Percentiles rank a stretch among this genome's conserved stretches.
These are phyloP conservation scores for Cutaneotrichosporon spelunceum DNA, from an alignment of 1,284 basidiomycete species.

Conservation along the genomic window DNA sequence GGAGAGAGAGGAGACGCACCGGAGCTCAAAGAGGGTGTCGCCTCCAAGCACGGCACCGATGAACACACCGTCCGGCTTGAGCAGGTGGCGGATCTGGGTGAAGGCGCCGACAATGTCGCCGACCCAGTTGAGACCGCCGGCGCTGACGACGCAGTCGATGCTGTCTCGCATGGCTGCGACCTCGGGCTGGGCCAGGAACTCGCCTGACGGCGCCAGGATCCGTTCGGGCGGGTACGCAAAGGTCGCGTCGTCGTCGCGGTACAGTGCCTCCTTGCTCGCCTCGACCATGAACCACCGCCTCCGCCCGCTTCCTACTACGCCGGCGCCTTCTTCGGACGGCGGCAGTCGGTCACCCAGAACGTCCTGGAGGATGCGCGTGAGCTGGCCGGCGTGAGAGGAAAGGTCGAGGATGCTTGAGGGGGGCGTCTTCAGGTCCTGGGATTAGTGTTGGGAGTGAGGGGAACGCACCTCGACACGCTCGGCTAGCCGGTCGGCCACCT, in stretches of 20 bases:
- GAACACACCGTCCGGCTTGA: conserved; percentile 91
- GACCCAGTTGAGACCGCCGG: conserved; percentile 91
- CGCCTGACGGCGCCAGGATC: conserved; percentile 35
- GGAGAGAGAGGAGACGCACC: conserved; percentile 54
- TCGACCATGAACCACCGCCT: conserved; percentile 67
- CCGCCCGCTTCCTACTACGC: conserved; percentile 18
- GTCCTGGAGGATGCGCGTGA: conserved; percentile 76
- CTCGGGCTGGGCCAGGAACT: conserved; percentile 37
- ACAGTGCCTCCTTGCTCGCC: conserved; percentile 62
- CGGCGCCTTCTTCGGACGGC: conserved; percentile 43
- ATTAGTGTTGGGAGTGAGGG: background rate
- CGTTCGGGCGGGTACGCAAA: conserved; percentile 31
- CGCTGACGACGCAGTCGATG: conserved; percentile 89
- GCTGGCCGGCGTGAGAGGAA: conserved; percentile 90
- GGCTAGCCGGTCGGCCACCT: conserved; percentile 83
- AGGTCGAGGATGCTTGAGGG: conserved; percentile 81
- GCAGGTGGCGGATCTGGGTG: conserved; percentile 78
- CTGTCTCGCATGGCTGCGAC: conserved; percentile 60
- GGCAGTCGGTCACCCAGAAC: conserved; percentile 66
- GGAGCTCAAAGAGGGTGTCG: conserved; percentile 92
- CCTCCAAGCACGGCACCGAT: conserved; percentile 92
- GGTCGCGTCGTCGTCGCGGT: conserved; percentile 56
- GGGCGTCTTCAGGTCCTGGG: conserved; percentile 82
- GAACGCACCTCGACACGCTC: conserved; percentile 75
- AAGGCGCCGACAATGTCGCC: conserved; percentile 95